A percentile compares a stretch with the other conserved stretches of the same genome.
These are phyloP conservation scores for Echeveria elegans DNA, from an alignment of 164 flowering plant genomes.

Conservation along the genomic window DNA sequence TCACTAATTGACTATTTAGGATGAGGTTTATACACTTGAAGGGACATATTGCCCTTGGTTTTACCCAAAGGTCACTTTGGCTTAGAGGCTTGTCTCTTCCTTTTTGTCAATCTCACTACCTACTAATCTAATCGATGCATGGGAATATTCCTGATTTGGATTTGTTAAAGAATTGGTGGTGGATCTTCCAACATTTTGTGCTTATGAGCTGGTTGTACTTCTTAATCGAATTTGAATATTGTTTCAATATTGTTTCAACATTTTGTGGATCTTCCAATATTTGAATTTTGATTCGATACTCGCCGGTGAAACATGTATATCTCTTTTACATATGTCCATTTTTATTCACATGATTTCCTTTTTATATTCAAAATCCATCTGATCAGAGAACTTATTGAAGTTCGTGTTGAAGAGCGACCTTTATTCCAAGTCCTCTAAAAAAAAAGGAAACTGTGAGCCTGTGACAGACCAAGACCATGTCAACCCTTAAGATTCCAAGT, in stretches of 20 bases:
- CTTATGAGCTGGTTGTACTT: background rate
- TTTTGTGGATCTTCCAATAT: no score
- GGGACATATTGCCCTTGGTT: constrained; percentile 2
- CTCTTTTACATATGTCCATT: no score
- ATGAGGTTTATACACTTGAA: background rate
- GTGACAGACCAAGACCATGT: background rate
- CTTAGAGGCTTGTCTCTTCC: background rate
- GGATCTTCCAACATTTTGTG: background rate
- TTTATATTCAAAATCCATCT: no score
- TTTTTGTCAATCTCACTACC: constrained; percentile 1
- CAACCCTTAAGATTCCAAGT: background rate
- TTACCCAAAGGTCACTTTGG: constrained; percentile 3
- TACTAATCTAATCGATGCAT: background rate
- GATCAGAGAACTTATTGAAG: background rate
- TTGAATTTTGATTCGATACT: no score
- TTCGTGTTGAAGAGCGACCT: no score
- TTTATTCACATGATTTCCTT: no score
- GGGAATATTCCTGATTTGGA: background rate
- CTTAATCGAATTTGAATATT: background rate
- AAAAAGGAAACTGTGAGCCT: no score
- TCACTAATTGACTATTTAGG: no score
- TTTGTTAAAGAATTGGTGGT: background rate
- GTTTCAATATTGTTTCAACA: background rate
- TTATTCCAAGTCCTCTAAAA: no score
- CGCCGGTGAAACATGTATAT: no score